Evolutionary conservation across 73 alveolate species (phyloP).

Genomic region (Halteria grandinella): DNA sequence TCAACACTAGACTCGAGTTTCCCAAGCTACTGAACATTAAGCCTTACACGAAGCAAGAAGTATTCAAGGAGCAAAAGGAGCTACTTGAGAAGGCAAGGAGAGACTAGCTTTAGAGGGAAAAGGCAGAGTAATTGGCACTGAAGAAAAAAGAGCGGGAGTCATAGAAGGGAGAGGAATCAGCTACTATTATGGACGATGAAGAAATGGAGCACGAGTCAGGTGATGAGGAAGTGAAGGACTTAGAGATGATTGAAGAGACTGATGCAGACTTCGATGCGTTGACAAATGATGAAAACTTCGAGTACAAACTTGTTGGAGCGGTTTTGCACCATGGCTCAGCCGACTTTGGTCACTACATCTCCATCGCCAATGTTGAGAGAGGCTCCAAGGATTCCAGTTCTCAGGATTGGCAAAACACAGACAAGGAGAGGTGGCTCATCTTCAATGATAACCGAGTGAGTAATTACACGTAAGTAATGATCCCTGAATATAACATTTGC

Average conservation of each 20-base stretch:
- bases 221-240: conserved; percentile 52
- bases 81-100: background rate
- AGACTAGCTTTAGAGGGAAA: conserved; percentile 26
- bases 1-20: conserved; percentile 67
- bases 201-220: conserved; percentile 30
- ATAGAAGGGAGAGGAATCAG: too few relatives aligned
- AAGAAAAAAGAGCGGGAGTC: too few relatives aligned
- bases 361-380: conserved; percentile 51
- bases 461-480: conserved; percentile 25
- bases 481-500: background rate
- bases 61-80: conserved; percentile 31
- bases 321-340: conserved; percentile 70
- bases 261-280: too few relatives aligned
- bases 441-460: conserved; percentile 65
- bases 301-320: conserved; percentile 63
- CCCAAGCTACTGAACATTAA: conserved; percentile 66
- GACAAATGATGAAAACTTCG: too few relatives aligned
- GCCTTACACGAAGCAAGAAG: conserved; percentile 62
- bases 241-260: background rate
- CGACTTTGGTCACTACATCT: conserved; percentile 66
- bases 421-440: conserved; percentile 64
- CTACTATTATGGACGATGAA: too few relatives aligned
- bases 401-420: conserved; percentile 59
- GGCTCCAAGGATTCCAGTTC: conserved; percentile 8
- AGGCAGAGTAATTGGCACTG: conserved; percentile 38